phyloP scores from a whole-genome alignment of 331 rosid species.

The Malus hybrid region DNA sequence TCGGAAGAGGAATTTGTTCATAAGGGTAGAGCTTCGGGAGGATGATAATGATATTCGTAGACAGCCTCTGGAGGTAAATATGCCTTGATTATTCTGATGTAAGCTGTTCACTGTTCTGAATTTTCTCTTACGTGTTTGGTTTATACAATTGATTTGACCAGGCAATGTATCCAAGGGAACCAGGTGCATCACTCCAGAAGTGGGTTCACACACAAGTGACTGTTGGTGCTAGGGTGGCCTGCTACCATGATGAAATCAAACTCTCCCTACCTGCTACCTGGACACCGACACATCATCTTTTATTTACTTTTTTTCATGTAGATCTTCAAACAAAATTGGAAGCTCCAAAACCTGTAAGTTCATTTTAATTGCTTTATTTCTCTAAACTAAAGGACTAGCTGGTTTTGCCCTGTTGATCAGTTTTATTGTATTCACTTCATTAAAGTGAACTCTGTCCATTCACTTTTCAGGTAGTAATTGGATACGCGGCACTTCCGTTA shows the following conservation, averaged over 20 bases:
- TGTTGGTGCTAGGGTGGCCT: slow-evolving; percentile 74
- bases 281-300: slow-evolving; percentile 87
- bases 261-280: slow-evolving; percentile 94
- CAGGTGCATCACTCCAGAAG: slow-evolving; percentile 58
- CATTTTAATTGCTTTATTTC: slow-evolving; percentile 4
- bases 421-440: background rate
- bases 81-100: slow-evolving; percentile 3
- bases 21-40: slow-evolving; percentile 84
- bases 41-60: slow-evolving; percentile 82
- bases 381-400: background rate
- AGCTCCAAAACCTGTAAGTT: slow-evolving; percentile 92
- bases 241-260: slow-evolving; percentile 90
- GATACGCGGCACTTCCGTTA: slow-evolving; percentile 86
- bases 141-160: slow-evolving; percentile 31
- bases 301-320: slow-evolving; percentile 82
- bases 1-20: slow-evolving; percentile 93
- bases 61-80: slow-evolving; percentile 86
- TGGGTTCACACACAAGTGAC: slow-evolving; percentile 90
- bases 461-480: slow-evolving; percentile 71
- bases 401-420: slow-evolving; percentile 2
- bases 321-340: slow-evolving; percentile 93
- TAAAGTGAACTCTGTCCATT: slow-evolving; percentile 17
- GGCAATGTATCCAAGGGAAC: slow-evolving; percentile 88
- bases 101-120: slow-evolving; percentile 9
- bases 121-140: slow-evolving; percentile 5